Evolutionary conservation across 2,329 filamentous ascomycete species (phyloP), one percentile per base, ranked within the genome.

Genomic region (Parastagonospora nodorum): DNA sequence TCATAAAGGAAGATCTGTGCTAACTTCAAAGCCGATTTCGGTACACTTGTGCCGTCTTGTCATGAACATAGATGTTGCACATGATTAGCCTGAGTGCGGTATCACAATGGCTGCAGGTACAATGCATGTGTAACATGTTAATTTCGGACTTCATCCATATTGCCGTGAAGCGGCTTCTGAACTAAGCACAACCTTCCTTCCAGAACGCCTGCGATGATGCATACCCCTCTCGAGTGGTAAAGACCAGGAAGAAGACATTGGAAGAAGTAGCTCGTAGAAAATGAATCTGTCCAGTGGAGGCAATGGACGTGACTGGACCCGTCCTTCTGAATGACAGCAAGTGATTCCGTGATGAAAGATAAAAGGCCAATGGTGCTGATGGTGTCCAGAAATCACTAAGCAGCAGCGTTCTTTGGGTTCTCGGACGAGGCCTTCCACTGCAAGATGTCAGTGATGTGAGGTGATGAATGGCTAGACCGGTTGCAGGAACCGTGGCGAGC

Each of bases 401-500:
- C 51, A 39, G 57, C 51, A 36, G 44, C 52, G 55, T 71, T 72
- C 60, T 72, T 73, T 27, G 70, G 70, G 50, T 73, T 73, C 62
- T 73, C 64, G 5, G 63, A 46, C n/a, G 66, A 61, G 11, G 57
- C 56, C 48, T 72, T 73, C 70, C 70, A 73, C 70, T 73, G 60
- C 41, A 19, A 45, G n/a, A 28, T 12, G 40, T 50, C 28, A 55
- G 42, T 31, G 35, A 27, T 15, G 31, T 8, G 16, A 50, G 2
- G 38, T 12, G 19, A 24, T 5, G 1, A 2, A 10, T 9, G 1
- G 10, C 28, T 7, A 30, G 10, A 14, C 2, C 2, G 30, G 30
- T 24, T 8, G 19, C 24, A 42, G 32, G 12, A 14, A 6, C 4
- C 4, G 35, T 24, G 30, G 12, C 35, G 32, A 14, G 35, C 8